phyloP scores from a whole-genome alignment of 2,329 filamentous ascomycete genomes.

The Mycosphaerella sp. region DNA sequence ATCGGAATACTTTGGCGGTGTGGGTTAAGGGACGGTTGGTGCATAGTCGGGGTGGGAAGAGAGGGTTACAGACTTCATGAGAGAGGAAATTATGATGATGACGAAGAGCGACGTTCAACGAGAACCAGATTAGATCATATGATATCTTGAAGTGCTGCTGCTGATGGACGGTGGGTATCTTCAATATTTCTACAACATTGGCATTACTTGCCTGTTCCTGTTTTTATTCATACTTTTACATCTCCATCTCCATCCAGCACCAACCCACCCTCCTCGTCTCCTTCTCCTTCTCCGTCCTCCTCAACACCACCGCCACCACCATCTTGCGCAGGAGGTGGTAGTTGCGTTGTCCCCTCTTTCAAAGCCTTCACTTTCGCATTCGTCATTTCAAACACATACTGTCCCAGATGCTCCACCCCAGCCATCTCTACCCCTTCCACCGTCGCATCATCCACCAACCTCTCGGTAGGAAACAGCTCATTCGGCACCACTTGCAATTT shows the following conservation, averaged over 20 bases:
- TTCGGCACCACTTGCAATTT: slow-evolving; percentile 75
- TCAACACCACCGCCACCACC: slow-evolving; percentile 15
- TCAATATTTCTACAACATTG: too few species aligned
- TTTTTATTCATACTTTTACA: slow-evolving; percentile 3
- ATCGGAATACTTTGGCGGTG: slow-evolving; percentile 78
- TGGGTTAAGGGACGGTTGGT: slow-evolving; percentile 85
- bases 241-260: slow-evolving; percentile 8
- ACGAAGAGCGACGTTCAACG: too few species aligned
- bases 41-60: slow-evolving; percentile 44
- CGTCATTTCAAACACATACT: slow-evolving; percentile 97
- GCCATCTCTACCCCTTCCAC: slow-evolving; percentile 63
- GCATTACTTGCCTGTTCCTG: too few species aligned
- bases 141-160: too few species aligned
- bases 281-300: slow-evolving; percentile 30
- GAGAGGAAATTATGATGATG: too few species aligned
- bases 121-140: too few species aligned
- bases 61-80: background rate
- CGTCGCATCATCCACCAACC: slow-evolving; percentile 42
- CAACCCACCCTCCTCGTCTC: slow-evolving; percentile 24
- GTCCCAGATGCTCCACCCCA: slow-evolving; percentile 84
- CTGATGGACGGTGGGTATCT: too few species aligned
- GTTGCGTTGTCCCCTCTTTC: slow-evolving; percentile 37
- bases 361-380: slow-evolving; percentile 58
- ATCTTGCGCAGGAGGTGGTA: slow-evolving; percentile 20
- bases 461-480: slow-evolving; percentile 74